Conservation (phyloP, 148 eudicot genomes). For the Cornus kousa region DNA sequence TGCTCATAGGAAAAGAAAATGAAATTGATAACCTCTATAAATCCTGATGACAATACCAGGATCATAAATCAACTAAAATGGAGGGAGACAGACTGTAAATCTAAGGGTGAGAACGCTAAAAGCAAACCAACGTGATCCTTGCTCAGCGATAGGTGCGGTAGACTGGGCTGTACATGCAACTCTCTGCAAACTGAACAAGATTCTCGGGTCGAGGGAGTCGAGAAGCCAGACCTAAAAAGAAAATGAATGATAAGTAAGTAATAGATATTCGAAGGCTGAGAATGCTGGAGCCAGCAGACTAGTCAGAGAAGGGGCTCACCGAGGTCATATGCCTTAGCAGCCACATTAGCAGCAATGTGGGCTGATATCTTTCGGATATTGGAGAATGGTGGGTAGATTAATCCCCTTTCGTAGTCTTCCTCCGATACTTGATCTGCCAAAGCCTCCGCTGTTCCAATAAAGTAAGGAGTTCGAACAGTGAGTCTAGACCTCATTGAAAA, state of each 20-base stretch:
- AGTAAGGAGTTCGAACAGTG: not conserved
- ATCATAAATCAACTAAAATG: not conserved
- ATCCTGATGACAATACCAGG: not conserved
- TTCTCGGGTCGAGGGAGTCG: constrained; percentile 72
- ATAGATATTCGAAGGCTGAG: not conserved
- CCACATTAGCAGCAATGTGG: constrained; percentile 53
- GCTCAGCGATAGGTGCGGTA: constrained; percentile 47
- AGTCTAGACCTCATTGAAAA: not conserved
- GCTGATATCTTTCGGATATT: constrained; percentile 57
- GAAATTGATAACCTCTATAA: not conserved
- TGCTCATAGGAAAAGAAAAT: not conserved
- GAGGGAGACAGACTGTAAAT: too few species aligned
- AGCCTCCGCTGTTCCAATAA: constrained; percentile 66
- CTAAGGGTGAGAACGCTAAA: not conserved
- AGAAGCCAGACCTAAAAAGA: constrained; percentile 64
- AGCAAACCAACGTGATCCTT: not conserved
- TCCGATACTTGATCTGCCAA: constrained; percentile 77
- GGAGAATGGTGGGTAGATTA: constrained; percentile 54
- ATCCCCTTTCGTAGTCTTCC: constrained; percentile 46
- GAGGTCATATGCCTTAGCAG: constrained; percentile 54
- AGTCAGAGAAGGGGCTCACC: constrained; percentile 28
- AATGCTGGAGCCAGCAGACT: not conserved
- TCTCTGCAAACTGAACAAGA: constrained; percentile 67
- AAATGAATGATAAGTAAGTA: not conserved
- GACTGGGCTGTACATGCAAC: constrained; percentile 83